Base-by-base conservation (phyloP, 495 filamentous ascomycete species). In the Penicillium longicatenatum region DNA sequence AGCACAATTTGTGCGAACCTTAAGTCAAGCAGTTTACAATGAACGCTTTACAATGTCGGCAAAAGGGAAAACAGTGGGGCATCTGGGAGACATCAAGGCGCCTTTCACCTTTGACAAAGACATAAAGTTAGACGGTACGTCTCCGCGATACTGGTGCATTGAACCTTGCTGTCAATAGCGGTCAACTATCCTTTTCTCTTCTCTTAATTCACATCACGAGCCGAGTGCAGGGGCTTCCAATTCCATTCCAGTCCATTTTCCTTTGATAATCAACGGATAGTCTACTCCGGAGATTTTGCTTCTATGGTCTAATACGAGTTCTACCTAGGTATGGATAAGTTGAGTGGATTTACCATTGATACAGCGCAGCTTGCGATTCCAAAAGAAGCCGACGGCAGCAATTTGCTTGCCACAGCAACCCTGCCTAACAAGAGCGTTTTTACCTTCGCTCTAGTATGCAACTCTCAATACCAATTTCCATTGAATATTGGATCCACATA, bases 361-460 rank as follows among this genome's bases (percentile, higher is more conserved):
- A 66, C 70, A 11, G 67, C 75, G n/a, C 62, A 67, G 21, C 64
- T 80, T n/a, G 35, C 75, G 9, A 55, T 74, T 31, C 77, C 77
- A 3, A 65, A 74, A 0, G 58, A 64, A 29, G 62, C 62, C 0
- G 70, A 80, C 37, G 78, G 79, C 24, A 69, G 51, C 52, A 70
- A 72, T 29, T 55, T 72, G 3, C 26, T 52, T 3, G 70, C 63
- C 17, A 57, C 55, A 11, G 65, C 76, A 4, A 76, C 65, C 41
- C 58, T 82, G 8, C 79, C 78, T 4, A 81, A 82, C 55, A 70
- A 71, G 39, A 78, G 74, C 20, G 67, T 77, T 8, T 59, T 81
- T 29, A 76, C 75, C 2, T 75, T 82, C 24, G 75, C 72, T 0
- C 60, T 82, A 43, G 70, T 70, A 66, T 20, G 55, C 17, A 24